Base-by-base conservation (phyloP, 495 filamentous ascomycete genomes). In the Annulohypoxylon nitens region DNA sequence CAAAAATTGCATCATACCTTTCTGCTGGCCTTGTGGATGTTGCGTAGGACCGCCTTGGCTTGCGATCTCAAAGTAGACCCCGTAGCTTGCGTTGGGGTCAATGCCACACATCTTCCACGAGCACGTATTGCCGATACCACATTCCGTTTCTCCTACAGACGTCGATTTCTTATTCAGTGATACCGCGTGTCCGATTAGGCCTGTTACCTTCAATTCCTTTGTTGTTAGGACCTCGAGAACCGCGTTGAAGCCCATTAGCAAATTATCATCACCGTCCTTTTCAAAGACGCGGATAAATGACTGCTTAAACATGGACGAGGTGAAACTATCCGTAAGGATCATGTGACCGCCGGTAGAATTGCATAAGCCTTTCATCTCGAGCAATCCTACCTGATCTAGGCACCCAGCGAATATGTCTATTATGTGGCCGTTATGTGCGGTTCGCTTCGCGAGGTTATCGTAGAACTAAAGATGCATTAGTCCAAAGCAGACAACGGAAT, bases 81-180 rank as follows among this genome's bases (percentile, higher is more conserved):
- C 97, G 72, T 98, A 98, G 75, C 94, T 97, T 30, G 96, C 90
- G 58, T 90, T 90, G 33, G 97, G 97, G 75, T 97, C 94, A 69
- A 99, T 97, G 67, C 93, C 93, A 76, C 96, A 98, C 94, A 99
- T 98, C 83, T 98, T 99, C 97, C 97, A 99, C 1, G 94, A 95
- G 82, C 97, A 98, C 6, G 97, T 99, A 78, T 98, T 98, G 77
- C 97, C 97, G 75, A 98, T 98, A 74, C 97, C 97, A 80, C 94
- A 97, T 79, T 99, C 97, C 0, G 96, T 98, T 83, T 99, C 97
- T 50, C 97, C 97, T 30, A 99, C 97, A 5, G 93, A 97, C 9
- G 92, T 90, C 2, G 96, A 98, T 78, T 99, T 99, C 85, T 98
- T 99, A 85, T 98, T 98, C 78, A 97, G 83, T 3, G 94, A 97